phyloP scores from a whole-genome alignment of 441 rosid species.

The Adansonia madagascariensis region DNA sequence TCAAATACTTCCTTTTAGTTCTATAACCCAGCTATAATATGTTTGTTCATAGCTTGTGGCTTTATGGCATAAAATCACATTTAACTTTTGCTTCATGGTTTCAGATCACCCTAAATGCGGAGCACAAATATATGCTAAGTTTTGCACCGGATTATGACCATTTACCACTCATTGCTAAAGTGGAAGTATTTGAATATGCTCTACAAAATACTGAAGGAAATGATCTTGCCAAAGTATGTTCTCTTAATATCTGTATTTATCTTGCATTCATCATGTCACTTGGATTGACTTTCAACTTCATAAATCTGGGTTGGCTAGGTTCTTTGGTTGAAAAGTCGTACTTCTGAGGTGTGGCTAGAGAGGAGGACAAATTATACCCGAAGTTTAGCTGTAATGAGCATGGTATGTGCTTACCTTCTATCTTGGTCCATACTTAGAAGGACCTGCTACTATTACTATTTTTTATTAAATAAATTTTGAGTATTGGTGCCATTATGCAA shows the following conservation, averaged over 20 bases:
- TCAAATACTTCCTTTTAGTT: constrained; percentile 25
- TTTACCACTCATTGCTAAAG: constrained; percentile 91
- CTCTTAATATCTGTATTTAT: constrained; percentile 25
- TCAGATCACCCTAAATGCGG: constrained; percentile 92
- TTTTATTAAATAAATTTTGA: not conserved
- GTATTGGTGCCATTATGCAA: not conserved
- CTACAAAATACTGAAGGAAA: constrained; percentile 92
- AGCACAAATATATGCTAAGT: constrained; percentile 88
- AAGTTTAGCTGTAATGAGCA: constrained; percentile 99
- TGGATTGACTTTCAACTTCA: constrained; percentile 22
- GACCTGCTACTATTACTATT: not conserved
- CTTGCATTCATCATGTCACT: constrained; percentile 14
- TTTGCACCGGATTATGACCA: constrained; percentile 97
- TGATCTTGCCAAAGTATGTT: constrained; percentile 87
- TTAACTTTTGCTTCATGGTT: constrained; percentile 35
- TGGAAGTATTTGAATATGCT: constrained; percentile 94
- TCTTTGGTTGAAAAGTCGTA: constrained; percentile 99
- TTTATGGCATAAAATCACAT: constrained; percentile 17
- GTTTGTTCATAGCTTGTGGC: not conserved
- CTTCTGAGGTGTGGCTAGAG: constrained; percentile 98
- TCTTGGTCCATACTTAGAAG: not conserved
- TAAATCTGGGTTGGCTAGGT: constrained; percentile 58
- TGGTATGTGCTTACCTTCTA: constrained; percentile 60
- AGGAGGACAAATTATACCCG: constrained; percentile 97
- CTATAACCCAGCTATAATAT: not conserved